These are phyloP conservation scores for Tulasnella calospora DNA, from an alignment of 768 basidiomycete genomes.

Conservation along the genomic window DNA sequence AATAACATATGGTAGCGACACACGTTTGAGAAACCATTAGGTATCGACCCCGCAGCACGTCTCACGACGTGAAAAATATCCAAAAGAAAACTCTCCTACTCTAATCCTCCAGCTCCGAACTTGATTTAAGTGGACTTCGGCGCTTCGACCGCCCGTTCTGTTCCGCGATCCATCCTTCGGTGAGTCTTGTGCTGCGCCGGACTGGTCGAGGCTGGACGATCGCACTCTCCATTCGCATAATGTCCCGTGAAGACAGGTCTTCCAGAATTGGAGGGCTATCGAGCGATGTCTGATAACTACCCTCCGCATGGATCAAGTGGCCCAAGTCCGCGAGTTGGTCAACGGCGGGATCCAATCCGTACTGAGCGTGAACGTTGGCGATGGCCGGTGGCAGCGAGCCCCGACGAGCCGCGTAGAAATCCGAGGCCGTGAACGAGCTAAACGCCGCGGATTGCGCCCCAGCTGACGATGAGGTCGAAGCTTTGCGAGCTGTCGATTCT, in stretches of 20 bases:
- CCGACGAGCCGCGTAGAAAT: not conserved
- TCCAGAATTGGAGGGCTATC: not conserved
- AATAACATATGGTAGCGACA: not conserved
- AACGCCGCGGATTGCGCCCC: not conserved
- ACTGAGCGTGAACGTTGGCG: constrained; percentile 1
- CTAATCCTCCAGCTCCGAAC: not conserved
- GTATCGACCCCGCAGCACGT: not conserved
- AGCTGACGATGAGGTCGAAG: not conserved
- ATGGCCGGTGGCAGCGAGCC: not conserved
- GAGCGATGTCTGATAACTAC: not conserved
- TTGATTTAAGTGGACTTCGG: not conserved
- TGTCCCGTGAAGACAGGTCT: not conserved
- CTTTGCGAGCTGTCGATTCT: not conserved
- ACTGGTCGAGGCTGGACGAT: not conserved
- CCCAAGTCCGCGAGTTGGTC: constrained; percentile 2
- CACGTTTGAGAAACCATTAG: not conserved
- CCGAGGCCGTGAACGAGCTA: not conserved
- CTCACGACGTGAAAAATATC: not conserved
- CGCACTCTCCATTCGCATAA: not conserved
- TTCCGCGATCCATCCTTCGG: not conserved
- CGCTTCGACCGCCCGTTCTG: not conserved
- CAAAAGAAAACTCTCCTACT: not conserved
- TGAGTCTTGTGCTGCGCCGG: not conserved
- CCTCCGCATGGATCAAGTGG: not conserved
- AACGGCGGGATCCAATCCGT: not conserved